A percentile compares a stretch with the other conserved stretches of the same genome.
phyloP scores from a whole-genome alignment of 108 stramenopile genomes.

The Mayamaea pseudoterrestris region DNA sequence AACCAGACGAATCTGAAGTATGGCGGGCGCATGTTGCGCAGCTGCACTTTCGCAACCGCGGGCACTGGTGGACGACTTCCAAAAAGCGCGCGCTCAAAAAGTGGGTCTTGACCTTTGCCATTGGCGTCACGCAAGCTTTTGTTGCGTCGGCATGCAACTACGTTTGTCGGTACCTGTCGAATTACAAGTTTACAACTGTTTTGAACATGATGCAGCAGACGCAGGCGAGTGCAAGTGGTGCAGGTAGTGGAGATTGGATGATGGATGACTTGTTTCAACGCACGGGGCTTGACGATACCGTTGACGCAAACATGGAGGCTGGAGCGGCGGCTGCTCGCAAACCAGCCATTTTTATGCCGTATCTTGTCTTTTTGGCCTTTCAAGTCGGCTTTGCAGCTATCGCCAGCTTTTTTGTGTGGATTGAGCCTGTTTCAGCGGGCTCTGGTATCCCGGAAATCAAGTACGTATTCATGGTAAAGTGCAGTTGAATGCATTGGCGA shows the following conservation, averaged over 20 bases:
- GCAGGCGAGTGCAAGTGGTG: constrained; percentile 1
- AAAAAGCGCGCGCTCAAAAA: constrained; percentile 64
- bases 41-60: constrained; percentile 73
- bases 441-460: constrained; percentile 98
- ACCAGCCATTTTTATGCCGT: constrained; percentile 45
- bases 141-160: constrained; percentile 63
- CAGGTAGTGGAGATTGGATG: neutral
- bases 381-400: constrained; percentile 69
- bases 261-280: constrained; percentile 13
- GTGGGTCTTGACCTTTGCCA: constrained; percentile 70
- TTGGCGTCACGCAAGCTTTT: constrained; percentile 69
- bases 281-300: no score
- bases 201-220: constrained; percentile 42
- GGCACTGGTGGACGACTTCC: constrained; percentile 87
- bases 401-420: constrained; percentile 69
- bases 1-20: constrained; percentile 80
- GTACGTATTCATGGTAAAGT: no score
- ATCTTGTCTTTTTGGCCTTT: constrained; percentile 58
- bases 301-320: constrained; percentile 15
- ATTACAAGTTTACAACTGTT: constrained; percentile 57
- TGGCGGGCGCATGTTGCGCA: constrained; percentile 79
- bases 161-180: constrained; percentile 25
- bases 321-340: constrained; percentile 9
- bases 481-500: no score
- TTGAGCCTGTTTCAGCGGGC: constrained; percentile 88